These are phyloP conservation scores for Apiotrichum gamsii DNA, from an alignment of 1,284 basidiomycete genomes.

Conservation along the genomic window DNA sequence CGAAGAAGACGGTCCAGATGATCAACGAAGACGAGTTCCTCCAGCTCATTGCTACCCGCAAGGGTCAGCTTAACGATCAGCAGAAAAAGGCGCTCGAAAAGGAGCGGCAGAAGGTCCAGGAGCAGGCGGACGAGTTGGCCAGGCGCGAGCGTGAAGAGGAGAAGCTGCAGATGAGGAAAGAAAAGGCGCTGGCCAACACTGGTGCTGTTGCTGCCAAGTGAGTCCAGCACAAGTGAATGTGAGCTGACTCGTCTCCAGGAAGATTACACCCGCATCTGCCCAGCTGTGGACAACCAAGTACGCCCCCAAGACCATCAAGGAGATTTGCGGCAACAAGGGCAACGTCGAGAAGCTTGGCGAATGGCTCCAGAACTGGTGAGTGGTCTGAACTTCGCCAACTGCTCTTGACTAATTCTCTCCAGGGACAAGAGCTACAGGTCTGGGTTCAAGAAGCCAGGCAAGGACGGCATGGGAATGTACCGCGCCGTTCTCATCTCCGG, in stretches of 20 bases:
- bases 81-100: constrained; percentile 57
- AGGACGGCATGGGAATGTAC: constrained; percentile 77
- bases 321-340: constrained; percentile 92
- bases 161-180: constrained; percentile 61
- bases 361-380: constrained; percentile 84
- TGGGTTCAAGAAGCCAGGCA: constrained; percentile 90
- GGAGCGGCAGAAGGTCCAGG: constrained; percentile 55
- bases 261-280: constrained; percentile 46
- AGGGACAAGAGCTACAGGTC: constrained; percentile 68
- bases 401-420: constrained; percentile 3
- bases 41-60: constrained; percentile 65
- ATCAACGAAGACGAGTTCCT: constrained; percentile 85
- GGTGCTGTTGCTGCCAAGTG: constrained; percentile 44
- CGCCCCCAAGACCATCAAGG: constrained; percentile 77
- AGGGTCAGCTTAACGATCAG: constrained; percentile 62
- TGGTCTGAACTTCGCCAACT: background rate
- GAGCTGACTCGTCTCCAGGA: too few relatives aligned
- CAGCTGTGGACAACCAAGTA: constrained; percentile 96
- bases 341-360: constrained; percentile 77
- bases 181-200: constrained; percentile 40
- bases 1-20: constrained; percentile 59
- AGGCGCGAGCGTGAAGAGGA: constrained; percentile 56
- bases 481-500: constrained; percentile 87
- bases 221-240: too few relatives aligned
- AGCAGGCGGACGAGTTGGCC: constrained; percentile 69